Conservation (phyloP, 768 basidiomycete genomes). For the Hericium erinaceus region DNA sequence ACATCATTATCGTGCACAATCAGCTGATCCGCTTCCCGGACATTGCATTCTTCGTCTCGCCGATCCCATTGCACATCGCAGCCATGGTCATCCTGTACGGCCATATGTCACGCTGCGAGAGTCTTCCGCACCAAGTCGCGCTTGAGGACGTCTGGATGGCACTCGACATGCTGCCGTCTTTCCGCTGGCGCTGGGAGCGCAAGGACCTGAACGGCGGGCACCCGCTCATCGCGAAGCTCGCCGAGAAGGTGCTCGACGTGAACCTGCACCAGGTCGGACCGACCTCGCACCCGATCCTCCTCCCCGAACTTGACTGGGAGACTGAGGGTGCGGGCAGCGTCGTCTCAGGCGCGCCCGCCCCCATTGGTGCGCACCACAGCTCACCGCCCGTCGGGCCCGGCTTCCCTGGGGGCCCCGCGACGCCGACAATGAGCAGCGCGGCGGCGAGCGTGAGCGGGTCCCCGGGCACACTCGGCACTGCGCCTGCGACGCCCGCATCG, state of each 20-base stretch:
- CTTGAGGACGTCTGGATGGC: slow-evolving; percentile 82
- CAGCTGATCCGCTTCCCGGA: slow-evolving; percentile 79
- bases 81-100: slow-evolving; percentile 89
- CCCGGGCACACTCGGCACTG: background rate
- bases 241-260: slow-evolving; percentile 70
- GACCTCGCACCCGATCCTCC: slow-evolving; percentile 26
- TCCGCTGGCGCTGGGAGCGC: slow-evolving; percentile 89
- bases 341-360: background rate
- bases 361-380: slow-evolving; percentile 11
- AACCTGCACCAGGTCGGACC: slow-evolving; percentile 53
- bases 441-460: slow-evolving; percentile 3
- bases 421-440: slow-evolving; percentile 13
- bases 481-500: slow-evolving; percentile 3
- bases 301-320: slow-evolving; percentile 39
- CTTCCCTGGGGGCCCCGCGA: slow-evolving; percentile 22
- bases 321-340: slow-evolving; percentile 23
- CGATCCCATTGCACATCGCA: slow-evolving; percentile 81
- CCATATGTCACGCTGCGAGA: slow-evolving; percentile 71
- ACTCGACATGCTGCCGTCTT: slow-evolving; percentile 78
- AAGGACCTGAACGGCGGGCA: slow-evolving; percentile 73
- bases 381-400: slow-evolving; percentile 26
- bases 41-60: slow-evolving; percentile 82
- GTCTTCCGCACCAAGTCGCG: slow-evolving; percentile 52
- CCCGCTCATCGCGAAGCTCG: slow-evolving; percentile 76
- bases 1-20: slow-evolving; percentile 77